Percentiles rank a stretch among this genome's conserved stretches.
phyloP scores from a whole-genome alignment of 495 filamentous ascomycete species.

The Clavariopsis aquatica region DNA sequence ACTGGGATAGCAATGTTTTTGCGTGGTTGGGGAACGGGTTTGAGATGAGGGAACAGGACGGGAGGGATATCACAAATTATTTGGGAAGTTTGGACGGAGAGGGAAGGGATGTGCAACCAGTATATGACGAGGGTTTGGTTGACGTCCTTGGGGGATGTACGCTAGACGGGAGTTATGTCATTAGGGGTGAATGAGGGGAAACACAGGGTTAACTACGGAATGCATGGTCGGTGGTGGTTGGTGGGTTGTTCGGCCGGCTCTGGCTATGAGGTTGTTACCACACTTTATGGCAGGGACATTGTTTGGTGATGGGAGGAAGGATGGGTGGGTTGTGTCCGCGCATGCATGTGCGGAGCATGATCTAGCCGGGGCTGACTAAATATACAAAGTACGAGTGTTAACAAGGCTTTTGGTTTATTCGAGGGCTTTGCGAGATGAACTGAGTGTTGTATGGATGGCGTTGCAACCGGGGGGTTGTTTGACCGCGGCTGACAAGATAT shows the following conservation, averaged over 20 bases:
- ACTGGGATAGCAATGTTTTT: constrained; percentile 46
- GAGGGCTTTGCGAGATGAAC: too few species aligned
- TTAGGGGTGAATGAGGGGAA: constrained; percentile 1
- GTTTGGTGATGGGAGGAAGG: too few species aligned
- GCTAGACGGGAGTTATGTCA: constrained; percentile 14
- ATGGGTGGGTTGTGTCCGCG: too few species aligned
- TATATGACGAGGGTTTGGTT: constrained; percentile 41
- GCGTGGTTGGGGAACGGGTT: constrained; percentile 52
- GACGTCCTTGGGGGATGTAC: constrained; percentile 40
- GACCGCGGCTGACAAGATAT: too few species aligned
- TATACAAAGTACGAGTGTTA: too few species aligned
- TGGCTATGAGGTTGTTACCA: neutral
- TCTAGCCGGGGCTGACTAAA: too few species aligned
- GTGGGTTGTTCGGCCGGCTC: neutral
- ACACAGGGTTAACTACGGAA: neutral
- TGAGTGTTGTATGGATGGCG: too few species aligned
- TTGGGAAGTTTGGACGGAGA: constrained; percentile 42
- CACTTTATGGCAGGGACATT: too few species aligned
- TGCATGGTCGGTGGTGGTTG: neutral
- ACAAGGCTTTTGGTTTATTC: too few species aligned
- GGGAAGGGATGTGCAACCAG: constrained; percentile 43
- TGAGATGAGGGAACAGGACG: constrained; percentile 43
- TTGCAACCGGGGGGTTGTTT: too few species aligned
- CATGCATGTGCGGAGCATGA: too few species aligned
- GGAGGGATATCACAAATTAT: constrained; percentile 47